These are phyloP conservation scores for Chrysoporthe austroafricana DNA, from an alignment of 2,329 filamentous ascomycete species.

Conservation along the genomic window DNA sequence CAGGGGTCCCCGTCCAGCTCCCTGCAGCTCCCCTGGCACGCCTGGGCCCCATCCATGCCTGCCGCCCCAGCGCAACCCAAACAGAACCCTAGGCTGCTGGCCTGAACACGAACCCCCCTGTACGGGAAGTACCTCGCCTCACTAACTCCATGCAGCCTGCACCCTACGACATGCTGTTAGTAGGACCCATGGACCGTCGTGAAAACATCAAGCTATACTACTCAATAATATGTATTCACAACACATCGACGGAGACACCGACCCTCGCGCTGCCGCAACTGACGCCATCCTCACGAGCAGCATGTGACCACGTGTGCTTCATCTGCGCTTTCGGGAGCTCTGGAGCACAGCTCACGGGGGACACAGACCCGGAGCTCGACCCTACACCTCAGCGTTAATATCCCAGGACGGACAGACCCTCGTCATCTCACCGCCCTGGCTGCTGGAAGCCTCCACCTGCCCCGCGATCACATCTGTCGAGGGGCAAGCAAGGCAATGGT, in stretches of 20 bases:
- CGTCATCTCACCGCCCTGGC: background rate
- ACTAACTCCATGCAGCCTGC: background rate
- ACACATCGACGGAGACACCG: slow-evolving; percentile 6
- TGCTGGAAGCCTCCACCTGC: too few species aligned
- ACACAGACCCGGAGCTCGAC: background rate
- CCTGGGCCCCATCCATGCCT: background rate
- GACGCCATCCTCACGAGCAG: background rate
- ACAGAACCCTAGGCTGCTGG: background rate
- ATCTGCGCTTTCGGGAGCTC: background rate
- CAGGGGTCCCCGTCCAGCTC: background rate
- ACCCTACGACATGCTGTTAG: background rate
- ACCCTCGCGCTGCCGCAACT: background rate
- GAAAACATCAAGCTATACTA: background rate
- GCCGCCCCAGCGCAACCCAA: background rate
- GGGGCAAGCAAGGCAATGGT: background rate
- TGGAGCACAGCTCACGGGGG: background rate
- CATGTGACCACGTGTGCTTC: background rate
- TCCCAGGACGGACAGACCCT: background rate
- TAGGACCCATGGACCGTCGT: background rate
- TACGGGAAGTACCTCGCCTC: background rate
- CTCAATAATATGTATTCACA: background rate
- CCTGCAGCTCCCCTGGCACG: background rate
- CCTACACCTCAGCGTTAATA: background rate
- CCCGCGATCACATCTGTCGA: too few species aligned
- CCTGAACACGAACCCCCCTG: background rate